These are phyloP conservation scores for Peribolospora kevripleyi DNA, from an alignment of 768 basidiomycete species.

Conservation along the genomic window DNA sequence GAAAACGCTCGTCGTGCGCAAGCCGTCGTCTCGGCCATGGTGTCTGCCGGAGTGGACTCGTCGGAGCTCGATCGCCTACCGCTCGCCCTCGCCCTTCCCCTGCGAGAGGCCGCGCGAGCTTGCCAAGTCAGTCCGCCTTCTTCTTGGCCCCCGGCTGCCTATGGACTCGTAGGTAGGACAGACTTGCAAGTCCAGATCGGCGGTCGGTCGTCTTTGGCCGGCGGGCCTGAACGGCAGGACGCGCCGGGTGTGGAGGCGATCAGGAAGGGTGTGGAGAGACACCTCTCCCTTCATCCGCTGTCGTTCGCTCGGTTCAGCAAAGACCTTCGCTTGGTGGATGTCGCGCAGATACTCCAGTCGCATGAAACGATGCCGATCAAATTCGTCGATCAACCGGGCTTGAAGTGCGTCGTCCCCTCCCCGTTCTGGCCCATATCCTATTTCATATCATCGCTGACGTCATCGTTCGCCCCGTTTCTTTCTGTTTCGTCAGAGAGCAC, in stretches of 20 bases:
- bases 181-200: slow-evolving; percentile 33
- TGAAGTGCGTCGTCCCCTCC: slow-evolving; percentile 29
- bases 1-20: slow-evolving; percentile 1
- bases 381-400: slow-evolving; percentile 40
- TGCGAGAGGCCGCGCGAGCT: slow-evolving; percentile 60
- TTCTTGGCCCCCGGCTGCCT: slow-evolving; percentile 46
- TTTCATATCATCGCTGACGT: neutral
- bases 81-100: slow-evolving; percentile 26
- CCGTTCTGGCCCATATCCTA: neutral
- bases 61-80: slow-evolving; percentile 14
- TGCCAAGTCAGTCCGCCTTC: slow-evolving; percentile 55
- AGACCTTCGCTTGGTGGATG: slow-evolving; percentile 74
- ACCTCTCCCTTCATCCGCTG: slow-evolving; percentile 4
- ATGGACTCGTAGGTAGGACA: slow-evolving; percentile 42
- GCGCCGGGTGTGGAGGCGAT: neutral
- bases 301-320: slow-evolving; percentile 48
- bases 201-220: neutral
- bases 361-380: slow-evolving; percentile 41
- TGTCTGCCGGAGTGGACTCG: slow-evolving; percentile 6
- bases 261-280: neutral
- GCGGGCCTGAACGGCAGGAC: neutral
- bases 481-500: slow-evolving; percentile 37
- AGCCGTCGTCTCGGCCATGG: slow-evolving; percentile 10
- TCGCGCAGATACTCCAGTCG: slow-evolving; percentile 69
- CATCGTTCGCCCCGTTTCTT: neutral